These are phyloP conservation scores for Aotearoamyces nothofagi DNA, from an alignment of 2,329 filamentous ascomycete species.

Conservation along the genomic window DNA sequence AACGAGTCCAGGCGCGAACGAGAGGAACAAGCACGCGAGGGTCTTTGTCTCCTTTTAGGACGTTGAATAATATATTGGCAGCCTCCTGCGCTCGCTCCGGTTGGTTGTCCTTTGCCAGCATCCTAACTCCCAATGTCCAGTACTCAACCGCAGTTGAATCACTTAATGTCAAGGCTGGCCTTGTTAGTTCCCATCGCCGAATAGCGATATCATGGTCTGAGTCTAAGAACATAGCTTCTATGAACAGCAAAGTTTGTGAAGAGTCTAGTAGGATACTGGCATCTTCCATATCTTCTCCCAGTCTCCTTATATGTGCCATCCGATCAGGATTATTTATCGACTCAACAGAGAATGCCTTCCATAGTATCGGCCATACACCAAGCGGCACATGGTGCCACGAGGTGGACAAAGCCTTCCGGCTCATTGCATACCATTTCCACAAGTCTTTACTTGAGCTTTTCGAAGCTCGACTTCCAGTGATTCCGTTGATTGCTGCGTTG, in stretches of 20 bases:
- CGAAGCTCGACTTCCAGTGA: slow-evolving; percentile 23
- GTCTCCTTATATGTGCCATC: slow-evolving; percentile 41
- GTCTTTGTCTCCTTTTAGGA: slow-evolving; percentile 26
- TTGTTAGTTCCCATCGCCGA: slow-evolving; percentile 18
- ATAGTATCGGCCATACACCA: slow-evolving; percentile 49
- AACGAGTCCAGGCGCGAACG: slow-evolving; percentile 44
- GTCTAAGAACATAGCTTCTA: slow-evolving; percentile 51
- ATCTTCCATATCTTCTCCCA: slow-evolving; percentile 51
- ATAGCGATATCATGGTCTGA: slow-evolving; percentile 32
- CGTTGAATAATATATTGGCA: slow-evolving; percentile 34
- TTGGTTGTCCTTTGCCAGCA: slow-evolving; percentile 43
- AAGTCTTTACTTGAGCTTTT: slow-evolving; percentile 20
- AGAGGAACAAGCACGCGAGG: slow-evolving; percentile 48
- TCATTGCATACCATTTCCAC: slow-evolving; percentile 34
- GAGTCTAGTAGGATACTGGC: slow-evolving; percentile 38
- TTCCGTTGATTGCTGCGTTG: slow-evolving; percentile 10
- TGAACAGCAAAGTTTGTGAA: slow-evolving; percentile 46
- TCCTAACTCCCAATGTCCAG: slow-evolving; percentile 50
- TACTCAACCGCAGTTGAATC: slow-evolving; percentile 28
- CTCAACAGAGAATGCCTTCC: slow-evolving; percentile 42
- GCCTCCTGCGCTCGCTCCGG: slow-evolving; percentile 41
- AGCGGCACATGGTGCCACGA: slow-evolving; percentile 40
- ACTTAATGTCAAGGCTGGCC: slow-evolving; percentile 19
- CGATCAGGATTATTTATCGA: slow-evolving; percentile 34
- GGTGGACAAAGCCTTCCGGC: slow-evolving; percentile 26